A percentile compares a stretch with the other conserved stretches of the same genome.
Conservation (phyloP, 2,329 filamentous ascomycete species). For the Trematosphaeria pertusa region DNA sequence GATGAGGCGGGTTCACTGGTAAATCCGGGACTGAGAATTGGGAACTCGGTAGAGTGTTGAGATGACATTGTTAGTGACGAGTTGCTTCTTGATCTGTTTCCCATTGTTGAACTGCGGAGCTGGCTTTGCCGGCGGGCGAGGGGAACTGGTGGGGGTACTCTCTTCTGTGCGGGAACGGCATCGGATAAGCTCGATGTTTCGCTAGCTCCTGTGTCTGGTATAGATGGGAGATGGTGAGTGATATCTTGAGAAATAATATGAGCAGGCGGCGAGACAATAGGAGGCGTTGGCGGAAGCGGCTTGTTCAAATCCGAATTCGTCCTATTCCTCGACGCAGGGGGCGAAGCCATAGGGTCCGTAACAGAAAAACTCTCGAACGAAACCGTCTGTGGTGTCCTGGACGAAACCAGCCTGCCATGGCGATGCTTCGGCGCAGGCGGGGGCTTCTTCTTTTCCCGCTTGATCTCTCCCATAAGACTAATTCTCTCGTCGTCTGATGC, state of each 20-base stretch:
- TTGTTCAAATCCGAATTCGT: slow-evolving; percentile 65
- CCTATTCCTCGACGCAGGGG: slow-evolving; percentile 26
- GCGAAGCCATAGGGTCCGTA: slow-evolving; percentile 28
- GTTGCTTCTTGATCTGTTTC: slow-evolving; percentile 43
- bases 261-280: slow-evolving; percentile 23
- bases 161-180: slow-evolving; percentile 32
- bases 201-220: slow-evolving; percentile 16
- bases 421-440: slow-evolving; percentile 72
- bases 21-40: slow-evolving; percentile 23
- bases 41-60: slow-evolving; percentile 38
- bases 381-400: slow-evolving; percentile 49
- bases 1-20: slow-evolving; percentile 23
- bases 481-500: slow-evolving; percentile 58
- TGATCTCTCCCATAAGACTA: slow-evolving; percentile 32
- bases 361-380: slow-evolving; percentile 43
- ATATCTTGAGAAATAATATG: slow-evolving; percentile 32
- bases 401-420: slow-evolving; percentile 76
- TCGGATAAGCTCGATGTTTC: slow-evolving; percentile 30
- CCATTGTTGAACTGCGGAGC: slow-evolving; percentile 35
- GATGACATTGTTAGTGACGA: slow-evolving; percentile 46
- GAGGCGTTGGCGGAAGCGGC: slow-evolving; percentile 64
- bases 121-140: slow-evolving; percentile 46
- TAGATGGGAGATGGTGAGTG: slow-evolving; percentile 20
- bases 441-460: slow-evolving; percentile 71
- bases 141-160: slow-evolving; percentile 43